Evolutionary conservation across 768 basidiomycete genomes (phyloP), one percentile per base, ranked within the genome.

Genomic region (Suillus ampliporus): DNA sequence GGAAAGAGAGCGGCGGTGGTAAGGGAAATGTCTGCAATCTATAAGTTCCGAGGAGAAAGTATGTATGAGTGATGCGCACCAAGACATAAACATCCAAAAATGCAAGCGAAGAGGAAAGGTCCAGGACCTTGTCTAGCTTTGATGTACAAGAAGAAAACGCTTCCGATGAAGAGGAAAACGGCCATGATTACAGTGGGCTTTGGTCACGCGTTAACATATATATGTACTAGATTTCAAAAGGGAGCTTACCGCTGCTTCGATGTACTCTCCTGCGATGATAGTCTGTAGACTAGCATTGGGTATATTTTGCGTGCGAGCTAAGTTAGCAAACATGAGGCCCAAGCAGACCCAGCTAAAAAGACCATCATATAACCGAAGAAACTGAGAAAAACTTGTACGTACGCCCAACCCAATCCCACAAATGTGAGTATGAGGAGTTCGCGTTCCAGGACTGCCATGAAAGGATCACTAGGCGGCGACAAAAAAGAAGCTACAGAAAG

Each of bases 381-480:
- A 6, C 6, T 5, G 11, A 38, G 0, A 19, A 5, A 37, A 6
- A 35, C 40, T 21, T 17, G 19, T n/a, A 82, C 86, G 71, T 65
- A 89, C 89, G 83, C 89, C 89, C 88, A 91, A 31, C 80, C 79
- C 10, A 79, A 21, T 2, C 77, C 65, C 0, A 82, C 82, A 51
- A 87, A 85, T 1, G 79, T 21, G 6, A 90, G 62, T 40, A 88
- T 83, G 7, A 84, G 76, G 10, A 84, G 48, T 68, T 91, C 89
- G 2, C 89, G 85, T 68, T 91, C 90, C 15, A 90, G 69, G 4
- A 89, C 87, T 5, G 82, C 78, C n/a, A 89, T 76, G 67, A 91
- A 90, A 1, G 89, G 87, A 59, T 89, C 89, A 23, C 69, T 77
- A 1, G 91, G 89, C 1, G 91, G 88, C 4, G 88, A 88, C 4